Evolutionary conservation across 2,329 filamentous ascomycete species (phyloP).

Genomic region (Diplodia mutila): DNA sequence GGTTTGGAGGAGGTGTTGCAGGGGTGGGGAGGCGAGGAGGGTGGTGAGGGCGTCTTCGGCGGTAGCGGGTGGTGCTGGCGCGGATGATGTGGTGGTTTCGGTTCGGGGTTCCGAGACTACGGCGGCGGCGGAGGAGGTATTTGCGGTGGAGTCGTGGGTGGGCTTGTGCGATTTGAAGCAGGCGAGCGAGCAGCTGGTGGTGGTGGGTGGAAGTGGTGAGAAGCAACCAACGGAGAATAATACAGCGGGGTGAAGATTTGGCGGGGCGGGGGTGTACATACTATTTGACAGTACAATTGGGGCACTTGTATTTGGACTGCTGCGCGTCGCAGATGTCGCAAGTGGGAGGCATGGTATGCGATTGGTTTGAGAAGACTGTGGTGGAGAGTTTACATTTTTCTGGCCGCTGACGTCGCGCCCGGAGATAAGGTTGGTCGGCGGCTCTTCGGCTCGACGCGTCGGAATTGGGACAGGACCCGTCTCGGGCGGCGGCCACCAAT

Average conservation of each 20-base stretch:
- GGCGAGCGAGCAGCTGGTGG: constrained; percentile 19
- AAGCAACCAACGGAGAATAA: neutral
- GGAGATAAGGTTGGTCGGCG: constrained; percentile 8
- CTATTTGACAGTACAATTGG: constrained; percentile 12
- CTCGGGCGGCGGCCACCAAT: neutral
- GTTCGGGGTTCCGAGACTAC: too few species aligned
- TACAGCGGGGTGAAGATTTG: neutral
- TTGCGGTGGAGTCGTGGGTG: neutral
- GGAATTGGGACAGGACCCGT: neutral
- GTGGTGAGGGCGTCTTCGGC: neutral
- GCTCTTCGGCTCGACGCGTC: neutral
- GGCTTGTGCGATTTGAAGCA: constrained; percentile 25
- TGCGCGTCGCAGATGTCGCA: constrained; percentile 20
- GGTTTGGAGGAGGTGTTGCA: neutral
- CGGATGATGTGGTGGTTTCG: neutral
- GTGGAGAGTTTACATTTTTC: neutral
- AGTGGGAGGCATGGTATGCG: neutral
- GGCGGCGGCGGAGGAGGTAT: neutral
- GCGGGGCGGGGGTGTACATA: neutral
- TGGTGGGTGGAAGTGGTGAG: neutral
- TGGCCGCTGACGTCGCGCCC: constrained; percentile 14
- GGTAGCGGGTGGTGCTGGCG: neutral
- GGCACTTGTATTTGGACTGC: constrained; percentile 23
- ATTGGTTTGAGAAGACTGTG: neutral
- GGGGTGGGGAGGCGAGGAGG: constrained; percentile 6